Conservation (phyloP, 2,329 filamentous ascomycete species). For the Beauveria australis region DNA sequence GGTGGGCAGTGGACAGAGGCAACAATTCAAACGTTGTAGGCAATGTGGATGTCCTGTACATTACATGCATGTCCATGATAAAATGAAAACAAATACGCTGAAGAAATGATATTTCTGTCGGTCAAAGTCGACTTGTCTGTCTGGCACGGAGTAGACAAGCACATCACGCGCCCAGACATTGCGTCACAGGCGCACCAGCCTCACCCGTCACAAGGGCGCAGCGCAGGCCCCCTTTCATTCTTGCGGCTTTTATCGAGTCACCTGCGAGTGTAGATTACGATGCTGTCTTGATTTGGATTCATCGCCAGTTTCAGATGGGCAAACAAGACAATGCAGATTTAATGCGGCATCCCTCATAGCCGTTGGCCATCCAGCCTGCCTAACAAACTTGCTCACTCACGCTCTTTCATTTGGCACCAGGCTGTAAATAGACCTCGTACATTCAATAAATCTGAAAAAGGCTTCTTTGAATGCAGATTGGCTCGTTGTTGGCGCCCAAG, state of each 20-base stretch:
- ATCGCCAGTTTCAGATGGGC: not conserved
- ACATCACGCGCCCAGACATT: slow-evolving; percentile 7
- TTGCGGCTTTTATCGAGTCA: not conserved
- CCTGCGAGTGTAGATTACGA: not conserved
- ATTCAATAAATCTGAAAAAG: no score
- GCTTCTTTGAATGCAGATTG: no score
- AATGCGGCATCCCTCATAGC: not conserved
- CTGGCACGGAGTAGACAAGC: not conserved
- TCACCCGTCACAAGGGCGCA: not conserved
- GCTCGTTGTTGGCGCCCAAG: no score
- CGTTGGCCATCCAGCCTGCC: not conserved
- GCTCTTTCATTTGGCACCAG: no score
- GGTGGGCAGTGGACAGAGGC: not conserved
- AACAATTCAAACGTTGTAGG: not conserved
- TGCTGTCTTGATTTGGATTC: not conserved
- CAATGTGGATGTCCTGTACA: not conserved
- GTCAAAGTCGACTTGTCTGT: no score
- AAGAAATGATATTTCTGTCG: no score
- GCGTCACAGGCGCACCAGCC: slow-evolving; percentile 7
- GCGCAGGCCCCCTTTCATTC: not conserved
- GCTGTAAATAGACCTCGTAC: no score
- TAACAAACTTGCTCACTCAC: not conserved
- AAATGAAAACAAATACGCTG: no score
- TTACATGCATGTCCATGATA: no score
- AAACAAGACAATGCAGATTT: not conserved